A percentile compares a stretch with the other conserved stretches of the same genome.
These are phyloP conservation scores for Chaetoceros muelleri DNA, from an alignment of 108 stramenopile species.

Conservation along the genomic window DNA sequence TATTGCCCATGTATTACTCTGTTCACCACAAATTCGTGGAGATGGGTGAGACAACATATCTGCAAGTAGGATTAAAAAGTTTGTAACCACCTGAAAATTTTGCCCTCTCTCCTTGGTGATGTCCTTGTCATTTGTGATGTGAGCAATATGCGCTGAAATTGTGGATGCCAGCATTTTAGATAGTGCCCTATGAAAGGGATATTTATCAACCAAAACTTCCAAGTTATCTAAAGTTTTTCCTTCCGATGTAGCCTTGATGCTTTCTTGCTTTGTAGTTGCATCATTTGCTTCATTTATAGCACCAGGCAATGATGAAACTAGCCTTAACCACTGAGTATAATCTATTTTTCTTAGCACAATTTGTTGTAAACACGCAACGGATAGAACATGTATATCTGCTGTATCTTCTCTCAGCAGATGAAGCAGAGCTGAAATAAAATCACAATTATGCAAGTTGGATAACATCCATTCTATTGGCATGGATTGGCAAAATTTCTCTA, in stretches of 20 bases:
- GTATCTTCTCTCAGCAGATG: constrained; percentile 65
- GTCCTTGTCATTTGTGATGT: constrained; percentile 60
- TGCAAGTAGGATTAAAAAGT: constrained; percentile 46
- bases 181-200: constrained; percentile 48
- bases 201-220: constrained; percentile 15
- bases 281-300: constrained; percentile 58
- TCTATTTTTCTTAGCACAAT: constrained; percentile 62
- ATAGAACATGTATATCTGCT: constrained; percentile 43
- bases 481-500: constrained; percentile 69
- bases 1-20: constrained; percentile 61
- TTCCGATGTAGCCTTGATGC: constrained; percentile 3
- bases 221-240: constrained; percentile 14
- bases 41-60: constrained; percentile 76
- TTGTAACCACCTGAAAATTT: constrained; percentile 32
- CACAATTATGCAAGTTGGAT: constrained; percentile 15
- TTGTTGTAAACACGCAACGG: constrained; percentile 63
- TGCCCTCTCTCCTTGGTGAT: constrained; percentile 24
- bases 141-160: constrained; percentile 54
- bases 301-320: constrained; percentile 50
- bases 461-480: constrained; percentile 82
- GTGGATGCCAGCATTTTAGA: constrained; percentile 54
- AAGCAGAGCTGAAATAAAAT: constrained; percentile 59
- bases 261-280: constrained; percentile 30
- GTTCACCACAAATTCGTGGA: constrained; percentile 54
- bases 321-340: constrained; percentile 48